Percentiles rank a stretch among this genome's conserved stretches.
These are phyloP conservation scores for Ophiocordyceps camponoti-floridani DNA, from an alignment of 2,329 filamentous ascomycete species.

Conservation along the genomic window DNA sequence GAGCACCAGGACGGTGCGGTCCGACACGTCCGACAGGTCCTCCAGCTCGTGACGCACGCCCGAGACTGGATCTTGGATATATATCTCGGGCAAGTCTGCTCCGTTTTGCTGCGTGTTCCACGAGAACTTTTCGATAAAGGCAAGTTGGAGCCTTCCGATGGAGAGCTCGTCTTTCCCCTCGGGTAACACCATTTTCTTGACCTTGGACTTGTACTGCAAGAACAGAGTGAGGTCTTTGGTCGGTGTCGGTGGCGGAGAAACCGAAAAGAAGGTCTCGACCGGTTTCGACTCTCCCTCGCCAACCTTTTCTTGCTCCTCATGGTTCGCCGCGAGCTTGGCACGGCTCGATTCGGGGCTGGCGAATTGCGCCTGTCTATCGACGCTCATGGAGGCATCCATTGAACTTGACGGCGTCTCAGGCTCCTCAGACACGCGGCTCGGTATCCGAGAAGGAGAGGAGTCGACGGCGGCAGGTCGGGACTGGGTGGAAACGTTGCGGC, in stretches of 20 bases:
- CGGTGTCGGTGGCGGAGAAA: slow-evolving; percentile 42
- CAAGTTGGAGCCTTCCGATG: slow-evolving; percentile 74
- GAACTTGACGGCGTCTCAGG: slow-evolving; percentile 4
- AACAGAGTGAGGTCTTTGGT: slow-evolving; percentile 87
- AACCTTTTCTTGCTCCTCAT: slow-evolving; percentile 7
- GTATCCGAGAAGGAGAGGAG: slow-evolving; percentile 41
- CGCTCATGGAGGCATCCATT: slow-evolving; percentile 3
- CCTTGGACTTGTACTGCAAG: slow-evolving; percentile 88
- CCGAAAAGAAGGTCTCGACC: slow-evolving; percentile 33
- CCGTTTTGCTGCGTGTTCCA: slow-evolving; percentile 97
- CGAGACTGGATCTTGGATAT: slow-evolving; percentile 90
- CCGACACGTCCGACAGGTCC: slow-evolving; percentile 82
- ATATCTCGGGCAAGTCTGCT: slow-evolving; percentile 84
- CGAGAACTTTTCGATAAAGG: slow-evolving; percentile 97
- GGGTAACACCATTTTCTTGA: slow-evolving; percentile 84
- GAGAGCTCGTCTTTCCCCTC: slow-evolving; percentile 75
- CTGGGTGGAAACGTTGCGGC: slow-evolving; percentile 26
- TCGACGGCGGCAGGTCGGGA: slow-evolving; percentile 28
- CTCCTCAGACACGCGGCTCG: slow-evolving; percentile 47
- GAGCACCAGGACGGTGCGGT: slow-evolving; percentile 82
- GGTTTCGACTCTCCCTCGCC: slow-evolving; percentile 21
- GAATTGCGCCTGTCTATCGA: neutral
- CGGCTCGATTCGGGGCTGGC: slow-evolving; percentile 9
- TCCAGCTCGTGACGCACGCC: slow-evolving; percentile 95
- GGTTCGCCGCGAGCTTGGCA: slow-evolving; percentile 3